Conservation (phyloP, 345 rosid genomes). For the Salix dunnii region DNA sequence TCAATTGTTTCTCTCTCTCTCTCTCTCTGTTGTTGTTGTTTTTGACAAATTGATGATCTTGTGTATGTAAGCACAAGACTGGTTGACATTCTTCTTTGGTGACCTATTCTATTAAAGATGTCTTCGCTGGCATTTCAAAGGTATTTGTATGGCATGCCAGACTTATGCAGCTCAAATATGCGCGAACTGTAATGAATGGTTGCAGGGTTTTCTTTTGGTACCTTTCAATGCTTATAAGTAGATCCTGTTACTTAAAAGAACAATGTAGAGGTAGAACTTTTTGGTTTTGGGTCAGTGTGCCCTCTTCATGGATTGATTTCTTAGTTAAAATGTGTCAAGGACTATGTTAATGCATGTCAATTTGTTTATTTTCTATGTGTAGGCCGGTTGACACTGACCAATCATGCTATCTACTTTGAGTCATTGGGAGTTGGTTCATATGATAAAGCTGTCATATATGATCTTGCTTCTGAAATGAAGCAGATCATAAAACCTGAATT, state of each 20-base stretch:
- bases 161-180: too few relatives aligned
- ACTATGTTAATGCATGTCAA: background rate
- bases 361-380: constrained; percentile 15
- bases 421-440: constrained; percentile 74
- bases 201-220: too few relatives aligned
- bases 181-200: too few relatives aligned
- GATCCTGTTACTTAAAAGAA: background rate
- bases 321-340: constrained; percentile 7
- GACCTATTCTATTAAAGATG: too few relatives aligned
- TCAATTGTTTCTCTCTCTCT: background rate
- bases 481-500: constrained; percentile 89
- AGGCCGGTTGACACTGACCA: constrained; percentile 88
- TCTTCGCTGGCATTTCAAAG: too few relatives aligned
- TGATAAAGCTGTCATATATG: constrained; percentile 78
- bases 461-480: constrained; percentile 66
- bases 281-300: constrained; percentile 4
- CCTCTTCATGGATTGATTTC: background rate
- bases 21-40: background rate
- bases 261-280: background rate
- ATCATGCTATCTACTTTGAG: constrained; percentile 77
- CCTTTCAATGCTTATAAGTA: background rate
- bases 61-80: background rate
- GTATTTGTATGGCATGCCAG: too few relatives aligned
- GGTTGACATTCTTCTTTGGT: too few relatives aligned
- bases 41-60: background rate